Conservation (phyloP, 2,329 filamentous ascomycete genomes). For the Furcasterigmium sp. region DNA sequence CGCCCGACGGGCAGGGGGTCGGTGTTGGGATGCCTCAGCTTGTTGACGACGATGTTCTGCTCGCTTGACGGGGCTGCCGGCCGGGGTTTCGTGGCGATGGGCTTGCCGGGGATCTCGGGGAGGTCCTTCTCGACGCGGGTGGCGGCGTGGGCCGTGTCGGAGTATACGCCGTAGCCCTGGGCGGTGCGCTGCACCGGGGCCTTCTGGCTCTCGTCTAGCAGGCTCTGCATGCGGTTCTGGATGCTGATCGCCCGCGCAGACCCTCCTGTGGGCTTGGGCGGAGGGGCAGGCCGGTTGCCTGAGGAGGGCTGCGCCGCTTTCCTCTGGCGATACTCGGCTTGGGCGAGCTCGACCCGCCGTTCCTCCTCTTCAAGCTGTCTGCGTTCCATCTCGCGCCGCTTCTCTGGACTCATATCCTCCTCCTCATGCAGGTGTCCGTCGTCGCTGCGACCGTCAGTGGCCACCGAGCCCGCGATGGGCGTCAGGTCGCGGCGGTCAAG, state of each 20-base stretch:
- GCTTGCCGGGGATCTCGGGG: slow-evolving; percentile 47
- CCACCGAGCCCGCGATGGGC: slow-evolving; percentile 72
- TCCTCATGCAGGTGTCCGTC: slow-evolving; percentile 61
- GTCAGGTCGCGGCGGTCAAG: slow-evolving; percentile 49
- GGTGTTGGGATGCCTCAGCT: slow-evolving; percentile 13
- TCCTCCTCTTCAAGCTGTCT: slow-evolving; percentile 81
- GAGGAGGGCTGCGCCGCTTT: slow-evolving; percentile 51
- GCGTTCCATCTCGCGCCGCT: slow-evolving; percentile 84
- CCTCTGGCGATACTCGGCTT: slow-evolving; percentile 78
- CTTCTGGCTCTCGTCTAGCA: slow-evolving; percentile 73
- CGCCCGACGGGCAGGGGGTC: slow-evolving; percentile 7
- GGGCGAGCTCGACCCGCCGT: slow-evolving; percentile 79
- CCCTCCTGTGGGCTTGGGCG: slow-evolving; percentile 52
- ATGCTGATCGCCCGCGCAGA: slow-evolving; percentile 73
- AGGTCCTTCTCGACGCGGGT: slow-evolving; percentile 30
- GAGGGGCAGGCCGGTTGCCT: slow-evolving; percentile 30
- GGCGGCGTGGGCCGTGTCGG: slow-evolving; percentile 45
- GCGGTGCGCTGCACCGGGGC: slow-evolving; percentile 64
- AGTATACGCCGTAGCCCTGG: slow-evolving; percentile 85
- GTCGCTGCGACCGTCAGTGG: slow-evolving; percentile 63
- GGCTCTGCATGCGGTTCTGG: slow-evolving; percentile 81
- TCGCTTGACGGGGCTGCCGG: slow-evolving; percentile 18
- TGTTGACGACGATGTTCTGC: slow-evolving; percentile 11
- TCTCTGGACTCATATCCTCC: slow-evolving; percentile 76
- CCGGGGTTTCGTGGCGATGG: slow-evolving; percentile 29